Base-by-base conservation (phyloP, 192 early-diverging fungal genomes). In the Nowakowskiella sp. region DNA sequence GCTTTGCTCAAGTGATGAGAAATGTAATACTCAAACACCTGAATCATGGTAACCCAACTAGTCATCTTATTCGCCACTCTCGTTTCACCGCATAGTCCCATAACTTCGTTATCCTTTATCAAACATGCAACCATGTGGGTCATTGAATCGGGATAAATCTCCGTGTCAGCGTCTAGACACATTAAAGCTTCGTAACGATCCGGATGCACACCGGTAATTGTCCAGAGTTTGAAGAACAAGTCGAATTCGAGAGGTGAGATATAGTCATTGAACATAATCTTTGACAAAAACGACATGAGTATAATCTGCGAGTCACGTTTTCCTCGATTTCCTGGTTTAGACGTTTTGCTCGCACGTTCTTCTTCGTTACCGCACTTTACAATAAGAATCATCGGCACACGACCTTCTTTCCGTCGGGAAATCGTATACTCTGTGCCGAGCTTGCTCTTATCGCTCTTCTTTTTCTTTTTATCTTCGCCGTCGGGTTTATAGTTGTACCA, bases 11-110 rank as follows among this genome's bases (percentile, higher is more conserved):
- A 71, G 66, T 92, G 92, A 66, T 95, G 92, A 34, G 88, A 91
- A 50, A 95, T 89, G 64, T 89, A 93, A 72, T 95, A 95, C 73
- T 95, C 92, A 59, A 86, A 95, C 8, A 95, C 91, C 73, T 73
- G 68, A 33, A 73, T 93, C 86, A 90, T 90, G 1, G 94, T 92
- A 43, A 89, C 85, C 91, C 90, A 89, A 16, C 87, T 84, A 31
- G 73, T 69, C 70, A 88, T 88, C 60, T 88, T 85, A 62, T 90
- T 90, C 2, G 84, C 78, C 49, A 92, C 66, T 47, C 69, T 74
- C 4, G 89, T 92, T 63, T 92, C 89, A 49, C 89, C 89, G 50
- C 88, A 92, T 9, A 90, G 66, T 28, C 89, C 89, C 63, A 92
- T 86, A 25, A 90, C 81, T 64, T 85, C 80, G 33, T 71, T 77